These are phyloP conservation scores for Torrubiellomyces zombiae DNA, from an alignment of 2,329 filamentous ascomycete genomes.

Conservation along the genomic window DNA sequence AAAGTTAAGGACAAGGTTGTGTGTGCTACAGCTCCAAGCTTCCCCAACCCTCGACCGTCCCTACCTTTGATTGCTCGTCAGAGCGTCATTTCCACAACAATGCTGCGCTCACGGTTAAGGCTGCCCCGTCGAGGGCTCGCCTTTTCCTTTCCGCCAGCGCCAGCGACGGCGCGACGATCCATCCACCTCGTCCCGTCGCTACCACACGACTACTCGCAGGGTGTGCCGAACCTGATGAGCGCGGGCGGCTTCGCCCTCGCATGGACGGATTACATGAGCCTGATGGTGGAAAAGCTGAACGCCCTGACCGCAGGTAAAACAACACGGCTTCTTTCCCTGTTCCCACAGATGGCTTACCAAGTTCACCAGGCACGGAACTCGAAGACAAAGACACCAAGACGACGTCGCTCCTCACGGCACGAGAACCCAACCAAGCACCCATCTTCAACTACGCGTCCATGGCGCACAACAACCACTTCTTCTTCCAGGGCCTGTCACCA, in stretches of 20 bases:
- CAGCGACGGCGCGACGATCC: constrained; percentile 19
- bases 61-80: too few species aligned
- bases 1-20: constrained; percentile 1
- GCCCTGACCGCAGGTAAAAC: constrained; percentile 50
- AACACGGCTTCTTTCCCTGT: constrained; percentile 1
- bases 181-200: constrained; percentile 32
- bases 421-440: constrained; percentile 59
- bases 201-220: constrained; percentile 27
- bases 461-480: constrained; percentile 82
- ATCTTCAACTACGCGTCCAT: constrained; percentile 95
- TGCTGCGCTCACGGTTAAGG: constrained; percentile 39
- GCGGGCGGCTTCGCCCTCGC: constrained; percentile 54
- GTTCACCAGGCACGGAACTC: constrained; percentile 40
- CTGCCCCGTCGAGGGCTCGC: constrained; percentile 26
- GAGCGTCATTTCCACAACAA: too few species aligned
- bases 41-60: background rate
- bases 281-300: constrained; percentile 64
- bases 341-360: background rate
- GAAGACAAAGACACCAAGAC: constrained; percentile 45
- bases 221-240: constrained; percentile 56
- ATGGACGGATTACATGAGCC: constrained; percentile 67
- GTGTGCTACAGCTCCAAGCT: background rate
- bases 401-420: constrained; percentile 59
- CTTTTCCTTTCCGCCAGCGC: too few species aligned
- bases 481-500: constrained; percentile 44